phyloP scores from a whole-genome alignment of 176 grass and related monocot genomes.

The Avena eriantha region DNA sequence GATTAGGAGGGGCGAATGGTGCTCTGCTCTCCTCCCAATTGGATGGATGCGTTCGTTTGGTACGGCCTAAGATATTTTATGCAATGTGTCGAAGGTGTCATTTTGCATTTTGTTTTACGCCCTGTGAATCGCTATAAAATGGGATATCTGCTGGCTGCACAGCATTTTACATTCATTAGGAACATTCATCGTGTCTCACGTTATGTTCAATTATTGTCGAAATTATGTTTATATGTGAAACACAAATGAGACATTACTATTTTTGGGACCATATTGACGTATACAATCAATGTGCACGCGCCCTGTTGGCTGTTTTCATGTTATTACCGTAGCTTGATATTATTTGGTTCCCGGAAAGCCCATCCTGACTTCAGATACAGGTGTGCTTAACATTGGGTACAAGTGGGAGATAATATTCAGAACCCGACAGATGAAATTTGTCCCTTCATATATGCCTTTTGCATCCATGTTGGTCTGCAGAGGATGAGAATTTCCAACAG shows the following conservation, averaged over 20 bases:
- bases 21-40: background rate
- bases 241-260: background rate
- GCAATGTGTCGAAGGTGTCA: background rate
- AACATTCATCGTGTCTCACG: background rate
- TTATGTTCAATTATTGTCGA: background rate
- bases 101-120: background rate
- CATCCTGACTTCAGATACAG: background rate
- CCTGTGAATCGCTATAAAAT: background rate
- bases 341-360: background rate
- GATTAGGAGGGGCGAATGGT: background rate
- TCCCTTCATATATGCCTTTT: background rate
- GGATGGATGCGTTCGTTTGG: background rate
- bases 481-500: background rate
- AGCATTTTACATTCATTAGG: background rate
- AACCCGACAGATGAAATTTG: background rate
- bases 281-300: background rate
- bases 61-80: conserved; percentile 8
- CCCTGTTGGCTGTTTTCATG: background rate
- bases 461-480: background rate
- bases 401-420: conserved; percentile 20
- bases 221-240: background rate
- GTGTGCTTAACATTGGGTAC: background rate
- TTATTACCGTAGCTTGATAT: background rate
- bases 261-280: background rate
- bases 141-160: background rate